Evolutionary conservation across 2,329 filamentous ascomycete genomes (phyloP).

Genomic region (Fusarium sp.): DNA sequence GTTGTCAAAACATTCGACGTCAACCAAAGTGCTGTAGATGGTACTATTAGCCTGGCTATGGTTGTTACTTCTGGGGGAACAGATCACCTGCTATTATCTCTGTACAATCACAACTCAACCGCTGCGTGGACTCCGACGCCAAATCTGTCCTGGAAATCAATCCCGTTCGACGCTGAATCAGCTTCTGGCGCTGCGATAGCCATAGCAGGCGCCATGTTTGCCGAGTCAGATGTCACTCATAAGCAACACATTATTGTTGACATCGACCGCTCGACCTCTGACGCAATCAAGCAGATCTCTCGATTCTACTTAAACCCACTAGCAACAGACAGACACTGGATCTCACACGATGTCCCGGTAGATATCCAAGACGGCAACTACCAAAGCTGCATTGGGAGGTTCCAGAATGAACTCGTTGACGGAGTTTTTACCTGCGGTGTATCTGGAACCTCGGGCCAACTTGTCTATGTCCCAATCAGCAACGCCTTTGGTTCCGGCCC

Average conservation of each 20-base stretch:
- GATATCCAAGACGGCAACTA: not conserved
- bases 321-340: not conserved
- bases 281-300: not conserved
- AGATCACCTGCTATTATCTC: not conserved
- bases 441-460: not conserved
- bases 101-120: not conserved
- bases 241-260: not conserved
- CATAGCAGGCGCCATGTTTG: not conserved
- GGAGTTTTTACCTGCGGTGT: not conserved
- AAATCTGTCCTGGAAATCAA: not conserved
- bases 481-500: not conserved
- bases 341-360: not conserved
- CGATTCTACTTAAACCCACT: not conserved
- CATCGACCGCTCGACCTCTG: not conserved
- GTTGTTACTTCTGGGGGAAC: not conserved
- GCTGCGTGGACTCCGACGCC: not conserved
- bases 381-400: not conserved
- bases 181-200: rapidly evolving
- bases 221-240: not conserved
- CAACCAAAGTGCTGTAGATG: not conserved
- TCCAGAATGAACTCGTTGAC: not conserved
- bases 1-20: not conserved
- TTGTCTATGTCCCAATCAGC: not conserved
- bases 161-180: not conserved
- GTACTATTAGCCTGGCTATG: not conserved